Evolutionary conservation across 225 moss, liverwort and hornwort genomes (phyloP).

Genomic region (Antitrichia curtipendula): DNA sequence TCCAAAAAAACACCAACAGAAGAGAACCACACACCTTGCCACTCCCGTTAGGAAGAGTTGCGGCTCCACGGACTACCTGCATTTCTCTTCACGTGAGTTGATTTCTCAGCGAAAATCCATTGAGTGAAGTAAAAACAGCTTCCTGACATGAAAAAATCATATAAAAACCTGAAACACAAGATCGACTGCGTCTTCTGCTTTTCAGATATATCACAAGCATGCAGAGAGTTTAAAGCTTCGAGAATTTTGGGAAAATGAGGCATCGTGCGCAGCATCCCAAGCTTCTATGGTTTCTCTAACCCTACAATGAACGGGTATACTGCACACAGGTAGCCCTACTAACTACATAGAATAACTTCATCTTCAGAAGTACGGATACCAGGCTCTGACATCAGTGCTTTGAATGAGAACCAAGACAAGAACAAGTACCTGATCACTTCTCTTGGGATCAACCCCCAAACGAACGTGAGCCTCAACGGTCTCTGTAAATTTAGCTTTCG

Average conservation of each 20-base stretch:
- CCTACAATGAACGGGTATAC: not conserved
- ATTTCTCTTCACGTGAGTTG: not conserved
- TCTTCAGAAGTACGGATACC: not conserved
- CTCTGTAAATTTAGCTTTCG: slow-evolving; percentile 70
- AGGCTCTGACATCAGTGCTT: not conserved
- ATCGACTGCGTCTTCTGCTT: not conserved
- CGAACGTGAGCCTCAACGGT: slow-evolving; percentile 90
- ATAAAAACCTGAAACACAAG: not conserved
- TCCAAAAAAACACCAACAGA: not conserved
- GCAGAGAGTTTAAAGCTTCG: not conserved
- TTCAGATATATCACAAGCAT: not conserved
- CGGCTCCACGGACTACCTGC: slow-evolving; percentile 97
- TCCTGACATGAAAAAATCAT: not conserved
- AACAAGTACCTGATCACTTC: slow-evolving; percentile 77
- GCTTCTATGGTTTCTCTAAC: not conserved
- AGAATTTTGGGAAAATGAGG: not conserved
- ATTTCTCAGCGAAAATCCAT: not conserved
- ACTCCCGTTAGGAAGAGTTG: slow-evolving; percentile 92
- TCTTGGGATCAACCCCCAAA: slow-evolving; percentile 86
- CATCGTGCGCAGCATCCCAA: not conserved
- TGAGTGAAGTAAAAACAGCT: not conserved
- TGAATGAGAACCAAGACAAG: not conserved
- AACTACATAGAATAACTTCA: not conserved
- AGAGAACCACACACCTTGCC: slow-evolving; percentile 63
- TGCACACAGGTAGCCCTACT: not conserved